phyloP scores from a whole-genome alignment of 441 rosid genomes.

The Pelargonium australe region DNA sequence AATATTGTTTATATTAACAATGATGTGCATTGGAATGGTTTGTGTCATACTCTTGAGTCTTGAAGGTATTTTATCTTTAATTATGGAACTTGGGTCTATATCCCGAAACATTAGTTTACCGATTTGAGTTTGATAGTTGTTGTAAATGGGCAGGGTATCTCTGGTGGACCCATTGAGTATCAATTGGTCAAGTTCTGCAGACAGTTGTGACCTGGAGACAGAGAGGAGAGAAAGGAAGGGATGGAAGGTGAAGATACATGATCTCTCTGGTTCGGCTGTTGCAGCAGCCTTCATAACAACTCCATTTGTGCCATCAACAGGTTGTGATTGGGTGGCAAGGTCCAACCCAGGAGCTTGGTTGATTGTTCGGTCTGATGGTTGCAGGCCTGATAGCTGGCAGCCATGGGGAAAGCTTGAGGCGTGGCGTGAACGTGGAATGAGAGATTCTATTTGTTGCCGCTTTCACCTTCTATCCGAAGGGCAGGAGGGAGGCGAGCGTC shows the following conservation, averaged over 20 bases:
- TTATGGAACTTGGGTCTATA: neutral
- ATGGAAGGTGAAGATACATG: slow-evolving; percentile 97
- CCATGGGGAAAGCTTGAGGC: slow-evolving; percentile 99
- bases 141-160: slow-evolving; percentile 46
- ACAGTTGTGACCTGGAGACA: slow-evolving; percentile 47
- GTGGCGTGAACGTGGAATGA: slow-evolving; percentile 89
- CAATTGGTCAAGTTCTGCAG: slow-evolving; percentile 52
- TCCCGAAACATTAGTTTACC: neutral
- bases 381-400: slow-evolving; percentile 84
- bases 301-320: slow-evolving; percentile 91
- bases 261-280: slow-evolving; percentile 91
- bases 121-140: slow-evolving; percentile 16
- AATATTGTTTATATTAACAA: too few species aligned
- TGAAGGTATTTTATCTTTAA: neutral
- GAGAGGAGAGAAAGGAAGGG: slow-evolving; percentile 87
- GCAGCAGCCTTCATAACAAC: slow-evolving; percentile 98
- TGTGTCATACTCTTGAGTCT: too few species aligned
- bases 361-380: slow-evolving; percentile 74
- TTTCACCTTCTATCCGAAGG: slow-evolving; percentile 74
- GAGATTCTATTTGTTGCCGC: slow-evolving; percentile 80
- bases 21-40: too few species aligned
- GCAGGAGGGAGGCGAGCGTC: slow-evolving; percentile 69
- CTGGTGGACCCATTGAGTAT: slow-evolving; percentile 59
- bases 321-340: slow-evolving; percentile 93
- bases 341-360: slow-evolving; percentile 97